Evolutionary conservation across 2,329 filamentous ascomycete species (phyloP), one percentile per base, ranked within the genome.

Genomic region (Fusarium verrucosum): DNA sequence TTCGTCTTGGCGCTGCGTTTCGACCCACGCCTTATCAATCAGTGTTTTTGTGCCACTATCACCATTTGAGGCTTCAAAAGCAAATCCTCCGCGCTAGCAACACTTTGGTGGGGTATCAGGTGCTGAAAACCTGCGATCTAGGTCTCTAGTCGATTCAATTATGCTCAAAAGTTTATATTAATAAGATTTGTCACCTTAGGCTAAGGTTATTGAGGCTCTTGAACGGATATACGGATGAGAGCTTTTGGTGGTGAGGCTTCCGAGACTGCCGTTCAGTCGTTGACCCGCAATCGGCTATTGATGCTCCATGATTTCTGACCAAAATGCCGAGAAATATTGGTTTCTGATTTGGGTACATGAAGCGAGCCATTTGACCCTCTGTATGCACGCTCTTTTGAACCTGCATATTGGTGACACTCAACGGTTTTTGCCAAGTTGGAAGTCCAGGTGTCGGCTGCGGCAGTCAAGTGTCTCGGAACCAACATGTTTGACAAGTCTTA

Each of bases 1-100:
- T 17, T 23, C 10, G 33, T 47, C 45, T 35, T 54, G 36, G 44
- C 38, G 41, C 45, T 36, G 44, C 38, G 41, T 49, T 36, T 20
- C 13, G 44, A 38, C 38, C 62, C 57, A 51, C 56, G 42, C 55
- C 63, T 70, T 70, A 70, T 70, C 68, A 70, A 70, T 70, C 68
- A 70, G 68, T 62, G 25, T 38, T 38, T 45, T 30, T 19, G 36
- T 57, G 66, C 51, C 45, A 64, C 65, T 56, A 66, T 54, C 67
- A 62, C 60, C 61, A 45, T 25, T n/a, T 23, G 17, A 45, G 20
- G 32, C 44, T 59, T 43, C 30, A 45, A 2, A 28, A 46, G 60
- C 56, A 45, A 64, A 45, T 60, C 54, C 49, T 64, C 55, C 23
- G 49, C 47, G 54, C 61, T 64, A 64, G 35, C 10, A 26, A 9